Evolutionary conservation across 345 rosid genomes (phyloP), one percentile per base, ranked within the genome.

Genomic region (Murraya paniculata): DNA sequence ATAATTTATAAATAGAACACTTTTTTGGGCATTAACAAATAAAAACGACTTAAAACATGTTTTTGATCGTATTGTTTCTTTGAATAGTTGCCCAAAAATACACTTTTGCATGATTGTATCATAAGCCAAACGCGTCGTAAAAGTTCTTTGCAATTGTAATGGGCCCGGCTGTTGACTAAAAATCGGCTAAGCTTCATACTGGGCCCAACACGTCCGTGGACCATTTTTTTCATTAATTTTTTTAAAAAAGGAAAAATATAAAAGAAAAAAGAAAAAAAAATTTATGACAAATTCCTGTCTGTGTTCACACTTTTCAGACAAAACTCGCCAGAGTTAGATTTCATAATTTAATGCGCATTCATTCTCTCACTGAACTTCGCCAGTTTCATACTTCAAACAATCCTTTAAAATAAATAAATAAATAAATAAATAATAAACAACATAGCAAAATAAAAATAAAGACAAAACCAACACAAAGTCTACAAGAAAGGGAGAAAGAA

Each of bases 341-440:
- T 67, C 82, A 58, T 48, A 59, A 75, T 82, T 76, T 33, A 79
- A 71, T 65, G 75, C 72, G 25, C 56, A 6, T 62, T 3, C 7
- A 39, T 58, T 62, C 33, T 4, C 21, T 4, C 2, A 3, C 61
- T 9, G 41, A n/a, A 5, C 57, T 41, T 60, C 60, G n/a, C 57
- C 57, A 48, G 67, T 64, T 57, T 71, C 33, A 57, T 58, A 30
- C 19, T 75, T 59, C 53, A 48, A 70, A 66, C n/a, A 21, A 22
- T 22, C 18, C 22, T 53, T 53, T 25, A 7, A 36, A 55, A 18
- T 22, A 35, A 36, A 28, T 18, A 10, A 4, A 21, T 2, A 2
- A 9, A 11, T 1, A n/a, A n/a, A 21, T n/a, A n/a, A 53, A 11
- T 60, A 50, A 45, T 27, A 36, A 9, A 27, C 27, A 18, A 41